phyloP scores from a whole-genome alignment of 2,329 filamentous ascomycete species.

The Fusarium setosum region DNA sequence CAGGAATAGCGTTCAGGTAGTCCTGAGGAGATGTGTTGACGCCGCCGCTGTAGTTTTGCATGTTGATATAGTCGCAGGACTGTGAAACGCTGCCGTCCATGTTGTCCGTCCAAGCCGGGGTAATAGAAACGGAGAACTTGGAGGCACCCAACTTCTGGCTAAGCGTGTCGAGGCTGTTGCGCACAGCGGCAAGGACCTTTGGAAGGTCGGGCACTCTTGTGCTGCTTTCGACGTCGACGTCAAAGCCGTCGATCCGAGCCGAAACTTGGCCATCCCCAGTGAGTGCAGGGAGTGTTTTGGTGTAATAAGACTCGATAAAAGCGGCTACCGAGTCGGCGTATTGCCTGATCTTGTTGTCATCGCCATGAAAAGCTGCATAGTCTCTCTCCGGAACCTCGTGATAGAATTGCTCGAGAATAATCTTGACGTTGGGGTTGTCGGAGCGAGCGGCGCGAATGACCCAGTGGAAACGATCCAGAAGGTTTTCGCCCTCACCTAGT shows the following conservation, averaged over 20 bases:
- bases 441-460: conserved; percentile 8
- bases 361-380: background rate
- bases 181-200: background rate
- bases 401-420: conserved; percentile 8
- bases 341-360: background rate
- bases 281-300: background rate
- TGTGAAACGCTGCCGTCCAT: background rate
- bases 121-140: background rate
- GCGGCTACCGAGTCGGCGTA: conserved; percentile 2
- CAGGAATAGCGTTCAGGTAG: background rate
- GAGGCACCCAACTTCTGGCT: background rate
- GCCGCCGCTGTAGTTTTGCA: conserved; percentile 10
- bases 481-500: background rate
- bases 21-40: background rate
- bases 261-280: background rate
- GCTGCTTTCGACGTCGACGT: conserved; percentile 5
- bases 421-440: conserved; percentile 8
- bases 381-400: background rate
- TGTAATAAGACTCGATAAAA: conserved; percentile 2
- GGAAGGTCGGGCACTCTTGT: background rate
- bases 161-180: background rate
- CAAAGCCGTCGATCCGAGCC: conserved; percentile 4
- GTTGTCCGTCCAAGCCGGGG: background rate
- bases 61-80: conserved; percentile 10
- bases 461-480: conserved; percentile 2